Percentiles rank a stretch among this genome's conserved stretches.
These are phyloP conservation scores for Phoma sp. DNA, from an alignment of 2,329 filamentous ascomycete genomes.

Conservation along the genomic window DNA sequence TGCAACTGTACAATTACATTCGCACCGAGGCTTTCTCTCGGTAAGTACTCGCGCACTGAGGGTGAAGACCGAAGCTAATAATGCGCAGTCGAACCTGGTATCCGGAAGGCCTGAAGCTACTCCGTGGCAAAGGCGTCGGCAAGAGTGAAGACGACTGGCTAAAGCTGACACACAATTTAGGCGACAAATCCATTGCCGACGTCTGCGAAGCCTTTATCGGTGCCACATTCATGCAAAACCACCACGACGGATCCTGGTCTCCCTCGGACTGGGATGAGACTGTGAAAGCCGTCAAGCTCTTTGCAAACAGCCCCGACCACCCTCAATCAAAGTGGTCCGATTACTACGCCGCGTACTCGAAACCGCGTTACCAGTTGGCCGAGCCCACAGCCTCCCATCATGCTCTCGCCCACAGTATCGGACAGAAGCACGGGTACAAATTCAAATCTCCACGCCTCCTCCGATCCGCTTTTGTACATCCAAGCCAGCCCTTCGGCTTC, in stretches of 20 bases:
- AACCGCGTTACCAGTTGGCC: slow-evolving; percentile 73
- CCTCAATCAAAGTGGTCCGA: slow-evolving; percentile 71
- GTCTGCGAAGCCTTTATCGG: slow-evolving; percentile 95
- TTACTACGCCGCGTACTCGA: slow-evolving; percentile 72
- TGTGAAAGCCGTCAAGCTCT: slow-evolving; percentile 68
- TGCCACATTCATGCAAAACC: slow-evolving; percentile 70
- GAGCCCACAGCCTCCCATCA: slow-evolving; percentile 69
- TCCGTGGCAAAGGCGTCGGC: slow-evolving; percentile 71
- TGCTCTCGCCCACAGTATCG: slow-evolving; percentile 70
- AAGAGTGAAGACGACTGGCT: slow-evolving; percentile 54
- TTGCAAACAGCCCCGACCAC: slow-evolving; percentile 75
- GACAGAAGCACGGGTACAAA: slow-evolving; percentile 63
- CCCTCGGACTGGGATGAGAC: slow-evolving; percentile 63
- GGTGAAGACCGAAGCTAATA: slow-evolving; percentile 21
- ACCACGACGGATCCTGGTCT: slow-evolving; percentile 50
- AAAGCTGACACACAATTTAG: slow-evolving; percentile 66
- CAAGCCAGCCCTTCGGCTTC: slow-evolving; percentile 76
- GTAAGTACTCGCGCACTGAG: slow-evolving; percentile 40
- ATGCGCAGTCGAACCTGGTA: slow-evolving; percentile 78
- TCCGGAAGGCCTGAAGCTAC: slow-evolving; percentile 75
- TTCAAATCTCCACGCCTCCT: slow-evolving; percentile 80
- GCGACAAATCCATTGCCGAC: slow-evolving; percentile 90
- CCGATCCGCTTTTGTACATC: slow-evolving; percentile 85
- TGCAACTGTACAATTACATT: slow-evolving; percentile 75
- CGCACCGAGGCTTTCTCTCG: slow-evolving; percentile 83